Conservation (phyloP, 176 grass and related monocot species). For the Triticum aestivum region IWGSC_CS_RefSeq_v2.1 NC_057801.1:605377964-605378463, state of each 20-base stretch:
- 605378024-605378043: not conserved
- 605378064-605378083: not conserved
- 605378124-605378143: slow-evolving; percentile 10
- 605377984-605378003: not conserved
- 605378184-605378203: not conserved
- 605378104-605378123: slow-evolving; percentile 6
- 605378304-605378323: not conserved
- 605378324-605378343: not conserved
- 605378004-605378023: not conserved
- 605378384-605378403: not conserved
- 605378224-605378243: slow-evolving; percentile 30
- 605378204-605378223: slow-evolving; percentile 33
- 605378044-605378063: not conserved
- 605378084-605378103: slow-evolving; percentile 24
- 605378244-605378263: slow-evolving; percentile 28
- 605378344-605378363: not conserved
- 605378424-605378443: not conserved
- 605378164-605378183: slow-evolving; percentile 1
- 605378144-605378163: slow-evolving; percentile 71
- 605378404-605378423: not conserved
- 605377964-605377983: slow-evolving; percentile 35
- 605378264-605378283: slow-evolving; percentile 64
- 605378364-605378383: not conserved
- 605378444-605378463: not conserved
- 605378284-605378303: slow-evolving; percentile 30